These are phyloP conservation scores for Spergularia bocconei DNA, from an alignment of 148 eudicot species.

Conservation along the genomic window DNA sequence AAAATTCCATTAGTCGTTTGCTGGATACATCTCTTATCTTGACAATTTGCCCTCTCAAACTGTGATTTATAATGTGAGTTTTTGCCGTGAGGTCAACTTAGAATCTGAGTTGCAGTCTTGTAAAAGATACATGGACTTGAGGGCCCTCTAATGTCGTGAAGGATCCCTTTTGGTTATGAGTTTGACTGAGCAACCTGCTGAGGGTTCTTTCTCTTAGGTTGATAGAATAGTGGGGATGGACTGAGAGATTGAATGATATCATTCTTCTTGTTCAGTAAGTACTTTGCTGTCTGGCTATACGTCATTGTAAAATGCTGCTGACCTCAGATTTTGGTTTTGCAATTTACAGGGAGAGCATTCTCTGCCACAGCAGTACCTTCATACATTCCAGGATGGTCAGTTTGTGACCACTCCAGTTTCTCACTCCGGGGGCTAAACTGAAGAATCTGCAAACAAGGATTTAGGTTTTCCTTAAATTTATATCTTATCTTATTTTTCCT, in stretches of 20 bases:
- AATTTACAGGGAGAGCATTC: constrained; percentile 74
- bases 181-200: not conserved
- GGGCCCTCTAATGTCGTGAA: too few species aligned
- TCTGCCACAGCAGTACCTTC: constrained; percentile 88
- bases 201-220: not conserved
- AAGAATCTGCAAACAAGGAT: constrained; percentile 5
- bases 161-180: too few species aligned
- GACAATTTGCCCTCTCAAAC: too few species aligned
- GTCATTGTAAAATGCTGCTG: not conserved
- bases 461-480: constrained; percentile 23
- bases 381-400: constrained; percentile 70
- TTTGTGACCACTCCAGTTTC: constrained; percentile 82
- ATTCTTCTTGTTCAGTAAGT: not conserved
- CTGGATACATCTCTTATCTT: too few species aligned
- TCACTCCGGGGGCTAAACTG: constrained; percentile 79
- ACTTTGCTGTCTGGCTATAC: not conserved
- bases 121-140: too few species aligned
- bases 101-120: too few species aligned
- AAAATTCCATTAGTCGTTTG: too few species aligned
- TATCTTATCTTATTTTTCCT: constrained; percentile 12
- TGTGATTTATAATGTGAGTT: too few species aligned
- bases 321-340: not conserved
- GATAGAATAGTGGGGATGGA: not conserved
- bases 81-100: too few species aligned
- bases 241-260: not conserved